Base-by-base conservation (phyloP, 345 rosid species). In the Camelina sativa region DNA sequence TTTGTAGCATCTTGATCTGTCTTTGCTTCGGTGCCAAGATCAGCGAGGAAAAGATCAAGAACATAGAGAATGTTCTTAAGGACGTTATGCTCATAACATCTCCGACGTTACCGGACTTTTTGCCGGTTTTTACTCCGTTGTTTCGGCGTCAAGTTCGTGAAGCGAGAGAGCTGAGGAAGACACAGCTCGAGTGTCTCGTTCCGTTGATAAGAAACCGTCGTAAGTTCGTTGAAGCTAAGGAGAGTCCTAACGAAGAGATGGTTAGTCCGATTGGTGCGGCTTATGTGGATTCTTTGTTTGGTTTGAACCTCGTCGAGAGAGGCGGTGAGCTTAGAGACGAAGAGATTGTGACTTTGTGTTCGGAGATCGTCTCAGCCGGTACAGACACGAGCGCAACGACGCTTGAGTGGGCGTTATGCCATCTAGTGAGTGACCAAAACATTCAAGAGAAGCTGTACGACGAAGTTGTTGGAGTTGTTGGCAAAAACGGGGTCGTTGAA, bases 191-290 rank as follows among this genome's bases (percentile, higher is more conserved):
- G 13, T 95, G 96, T 62, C 66, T 95, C 75, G 85, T 78, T 46
- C 97, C 99, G 12, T 68, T 95, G 67, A 87, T 95, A 19, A 81
- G 82, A 62, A 86, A 80, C 69, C 80, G 99, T 20, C 84, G 80
- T 41, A 81, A 79, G 19, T 95, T 86, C 50, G 85, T 86, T 0
- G 86, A 86, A 41, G 80, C 69, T 9, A 82, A 84, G 9, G 85
- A 85, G 54, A 69, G 75, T 41, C 78, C 83, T 47, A 73, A 73
- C 11, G 59, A 78, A 12, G 89, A 85, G 60, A 91, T 95, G 99
- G 91, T 85, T 70, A 95, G 99, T 80, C 93, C 88, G 0, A 78
- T 87, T 0, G 99, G 99, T n/a, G 97, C 99, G 0, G 99, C 99
- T 5, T 95, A 92, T 15, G 83, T 92, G 10, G 99, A 95, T 69